phyloP scores from a whole-genome alignment of 768 basidiomycete genomes.

The Panellus pusillus region DNA sequence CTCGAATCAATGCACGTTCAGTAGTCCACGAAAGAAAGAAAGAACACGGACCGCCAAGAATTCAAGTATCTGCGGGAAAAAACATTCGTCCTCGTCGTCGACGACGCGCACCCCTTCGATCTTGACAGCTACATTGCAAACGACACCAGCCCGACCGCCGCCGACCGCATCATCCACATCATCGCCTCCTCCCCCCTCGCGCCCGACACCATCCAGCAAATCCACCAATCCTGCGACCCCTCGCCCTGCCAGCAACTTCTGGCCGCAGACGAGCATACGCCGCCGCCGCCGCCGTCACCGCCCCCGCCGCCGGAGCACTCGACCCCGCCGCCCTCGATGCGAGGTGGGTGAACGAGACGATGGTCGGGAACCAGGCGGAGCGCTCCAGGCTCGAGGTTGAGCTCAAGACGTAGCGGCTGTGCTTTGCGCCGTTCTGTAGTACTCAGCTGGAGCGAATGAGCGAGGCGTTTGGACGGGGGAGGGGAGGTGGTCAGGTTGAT shows the following conservation, averaged over 20 bases:
- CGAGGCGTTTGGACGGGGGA: slow-evolving; percentile 76
- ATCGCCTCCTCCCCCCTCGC: slow-evolving; percentile 67
- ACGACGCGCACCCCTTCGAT: slow-evolving; percentile 86
- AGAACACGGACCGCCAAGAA: no score
- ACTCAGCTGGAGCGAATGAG: slow-evolving; percentile 86
- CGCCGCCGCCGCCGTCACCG: slow-evolving; percentile 31
- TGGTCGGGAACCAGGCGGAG: slow-evolving; percentile 67
- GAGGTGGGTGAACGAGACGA: slow-evolving; percentile 72
- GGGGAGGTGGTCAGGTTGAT: slow-evolving; percentile 77
- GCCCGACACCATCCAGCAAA: slow-evolving; percentile 64
- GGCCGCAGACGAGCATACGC: slow-evolving; percentile 51
- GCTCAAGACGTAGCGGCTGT: slow-evolving; percentile 89
- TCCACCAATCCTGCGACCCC: slow-evolving; percentile 71
- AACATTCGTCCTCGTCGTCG: slow-evolving; percentile 55
- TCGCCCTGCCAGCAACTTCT: slow-evolving; percentile 53
- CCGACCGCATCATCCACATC: slow-evolving; percentile 73
- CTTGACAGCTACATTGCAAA: slow-evolving; percentile 76
- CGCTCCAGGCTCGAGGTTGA: slow-evolving; percentile 87
- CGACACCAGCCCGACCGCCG: slow-evolving; percentile 73
- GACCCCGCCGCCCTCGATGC: slow-evolving; percentile 58
- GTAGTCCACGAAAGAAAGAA: no score
- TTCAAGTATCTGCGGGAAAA: slow-evolving; percentile 3
- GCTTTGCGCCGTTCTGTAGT: slow-evolving; percentile 87
- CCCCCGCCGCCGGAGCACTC: slow-evolving; percentile 41
- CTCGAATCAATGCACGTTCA: no score